A percentile compares a stretch with the other conserved stretches of the same genome.
These are phyloP conservation scores for Chimonanthus praecox DNA, from an alignment of 164 flowering plant species.

Conservation along the genomic window DNA sequence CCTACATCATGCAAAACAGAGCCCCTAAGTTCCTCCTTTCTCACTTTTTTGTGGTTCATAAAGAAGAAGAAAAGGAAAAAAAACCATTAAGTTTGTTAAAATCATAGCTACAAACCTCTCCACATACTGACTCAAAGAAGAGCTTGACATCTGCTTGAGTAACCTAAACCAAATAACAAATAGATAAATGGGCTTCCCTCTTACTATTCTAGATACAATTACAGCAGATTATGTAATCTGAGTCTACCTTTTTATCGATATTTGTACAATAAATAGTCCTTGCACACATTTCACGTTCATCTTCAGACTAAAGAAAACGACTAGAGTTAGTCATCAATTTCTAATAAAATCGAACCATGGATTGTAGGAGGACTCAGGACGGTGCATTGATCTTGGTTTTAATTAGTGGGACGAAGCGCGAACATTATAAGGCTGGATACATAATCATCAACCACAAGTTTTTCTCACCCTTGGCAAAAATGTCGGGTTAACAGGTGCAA, in stretches of 20 bases:
- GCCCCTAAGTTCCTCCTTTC: conserved; percentile 1
- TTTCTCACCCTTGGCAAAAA: conserved; percentile 73
- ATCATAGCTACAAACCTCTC: conserved; percentile 50
- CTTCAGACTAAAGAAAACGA: conserved; percentile 45
- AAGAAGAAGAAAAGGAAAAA: background rate
- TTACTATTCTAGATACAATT: background rate
- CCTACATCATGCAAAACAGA: conserved; percentile 35
- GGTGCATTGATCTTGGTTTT: background rate
- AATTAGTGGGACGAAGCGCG: background rate
- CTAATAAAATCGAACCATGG: background rate
- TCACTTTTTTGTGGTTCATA: background rate
- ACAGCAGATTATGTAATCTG: background rate
- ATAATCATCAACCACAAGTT: background rate
- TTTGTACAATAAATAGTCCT: conserved; percentile 83
- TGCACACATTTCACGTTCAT: conserved; percentile 86
- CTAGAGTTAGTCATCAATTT: background rate
- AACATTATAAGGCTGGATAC: background rate
- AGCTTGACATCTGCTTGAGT: conserved; percentile 69
- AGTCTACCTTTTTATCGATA: conserved; percentile 71
- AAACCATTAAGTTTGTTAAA: background rate
- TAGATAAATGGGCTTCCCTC: background rate
- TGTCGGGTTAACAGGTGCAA: conserved; percentile 93
- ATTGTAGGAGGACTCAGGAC: background rate
- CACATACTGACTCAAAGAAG: conserved; percentile 74
- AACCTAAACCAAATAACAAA: conserved; percentile 32